These are phyloP conservation scores for Nitzschia palea DNA, from an alignment of 108 stramenopile genomes.

Conservation along the genomic window DNA sequence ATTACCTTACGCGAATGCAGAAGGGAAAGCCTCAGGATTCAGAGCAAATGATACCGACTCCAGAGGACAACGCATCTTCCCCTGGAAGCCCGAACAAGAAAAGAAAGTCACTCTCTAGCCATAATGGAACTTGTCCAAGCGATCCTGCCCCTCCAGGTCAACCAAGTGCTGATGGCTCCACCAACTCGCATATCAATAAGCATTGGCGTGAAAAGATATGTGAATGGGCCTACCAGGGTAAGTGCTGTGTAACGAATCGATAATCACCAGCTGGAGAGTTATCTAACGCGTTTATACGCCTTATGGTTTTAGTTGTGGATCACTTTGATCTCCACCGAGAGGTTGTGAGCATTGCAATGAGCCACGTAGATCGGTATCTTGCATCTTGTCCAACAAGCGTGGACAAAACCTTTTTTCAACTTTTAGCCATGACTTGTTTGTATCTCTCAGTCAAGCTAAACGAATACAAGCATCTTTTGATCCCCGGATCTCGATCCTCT, in stretches of 20 bases:
- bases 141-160: neutral
- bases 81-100: neutral
- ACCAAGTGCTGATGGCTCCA: neutral
- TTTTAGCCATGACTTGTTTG: conserved; percentile 75
- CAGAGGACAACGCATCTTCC: neutral
- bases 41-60: neutral
- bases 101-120: conserved; percentile 1
- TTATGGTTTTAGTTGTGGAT: conserved; percentile 45
- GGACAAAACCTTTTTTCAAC: conserved; percentile 52
- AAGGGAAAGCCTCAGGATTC: neutral
- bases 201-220: conserved; percentile 58
- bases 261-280: neutral
- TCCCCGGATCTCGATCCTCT: conserved; percentile 36
- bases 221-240: conserved; percentile 52
- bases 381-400: conserved; percentile 13
- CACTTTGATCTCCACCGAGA: conserved; percentile 53
- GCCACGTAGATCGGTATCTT: conserved; percentile 59
- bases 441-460: conserved; percentile 74
- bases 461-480: conserved; percentile 41
- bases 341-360: conserved; percentile 50
- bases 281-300: neutral
- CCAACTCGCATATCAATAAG: conserved; percentile 31
- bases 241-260: neutral
- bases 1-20: conserved; percentile 38
- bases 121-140: neutral